Percentiles rank a stretch among this genome's conserved stretches.
These are phyloP conservation scores for Poteriospumella lacustris DNA, from an alignment of 108 stramenopile genomes.

Conservation along the genomic window DNA sequence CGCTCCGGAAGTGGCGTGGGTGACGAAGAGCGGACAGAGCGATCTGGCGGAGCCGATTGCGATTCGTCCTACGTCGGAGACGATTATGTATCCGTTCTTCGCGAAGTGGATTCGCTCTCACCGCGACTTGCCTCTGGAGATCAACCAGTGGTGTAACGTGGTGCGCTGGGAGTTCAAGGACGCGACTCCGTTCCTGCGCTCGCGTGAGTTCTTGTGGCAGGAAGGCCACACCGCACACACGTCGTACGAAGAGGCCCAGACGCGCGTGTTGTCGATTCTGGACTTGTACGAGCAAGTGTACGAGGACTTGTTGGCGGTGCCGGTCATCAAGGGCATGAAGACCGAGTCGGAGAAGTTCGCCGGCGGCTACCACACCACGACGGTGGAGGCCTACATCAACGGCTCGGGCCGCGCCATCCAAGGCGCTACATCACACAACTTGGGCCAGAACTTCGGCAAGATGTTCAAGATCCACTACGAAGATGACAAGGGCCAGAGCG, in stretches of 20 bases:
- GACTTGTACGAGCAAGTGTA: constrained; percentile 90
- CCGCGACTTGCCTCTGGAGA: constrained; percentile 87
- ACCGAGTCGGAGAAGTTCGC: constrained; percentile 97
- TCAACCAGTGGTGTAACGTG: constrained; percentile 99
- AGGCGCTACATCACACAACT: constrained; percentile 94
- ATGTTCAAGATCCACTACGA: constrained; percentile 96
- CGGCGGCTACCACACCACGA: constrained; percentile 90
- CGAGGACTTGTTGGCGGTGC: constrained; percentile 95
- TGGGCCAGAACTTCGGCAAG: constrained; percentile 99
- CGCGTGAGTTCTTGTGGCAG: constrained; percentile 98
- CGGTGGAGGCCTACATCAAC: constrained; percentile 96
- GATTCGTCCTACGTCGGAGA: constrained; percentile 92
- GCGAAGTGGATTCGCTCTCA: constrained; percentile 84
- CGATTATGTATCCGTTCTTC: constrained; percentile 98
- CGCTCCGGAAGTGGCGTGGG: constrained; percentile 96
- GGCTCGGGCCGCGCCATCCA: constrained; percentile 96
- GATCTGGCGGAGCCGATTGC: constrained; percentile 93
- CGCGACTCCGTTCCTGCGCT: constrained; percentile 93
- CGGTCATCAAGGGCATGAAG: constrained; percentile 95
- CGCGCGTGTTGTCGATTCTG: constrained; percentile 88
- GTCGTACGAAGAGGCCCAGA: constrained; percentile 85
- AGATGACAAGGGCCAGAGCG: constrained; percentile 66
- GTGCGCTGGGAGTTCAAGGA: constrained; percentile 99
- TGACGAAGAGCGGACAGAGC: constrained; percentile 76
- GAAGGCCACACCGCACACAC: constrained; percentile 99